These are phyloP conservation scores for Plicaturopsis crispa DNA, from an alignment of 768 basidiomycete species.

Conservation along the genomic window DNA sequence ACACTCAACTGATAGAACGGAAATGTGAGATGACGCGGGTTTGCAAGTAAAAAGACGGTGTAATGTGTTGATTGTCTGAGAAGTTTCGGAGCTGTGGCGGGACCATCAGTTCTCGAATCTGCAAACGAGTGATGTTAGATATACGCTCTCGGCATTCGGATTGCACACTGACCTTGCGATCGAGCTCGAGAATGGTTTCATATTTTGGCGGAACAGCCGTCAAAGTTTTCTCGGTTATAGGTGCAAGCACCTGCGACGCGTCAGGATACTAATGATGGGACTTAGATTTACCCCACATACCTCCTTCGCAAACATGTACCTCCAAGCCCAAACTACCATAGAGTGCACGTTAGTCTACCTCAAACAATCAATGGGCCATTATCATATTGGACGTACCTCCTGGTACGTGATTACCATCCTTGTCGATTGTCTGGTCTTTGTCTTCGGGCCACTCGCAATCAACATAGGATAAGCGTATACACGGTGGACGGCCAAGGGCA, in stretches of 20 bases:
- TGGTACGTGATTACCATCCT: slow-evolving; percentile 32
- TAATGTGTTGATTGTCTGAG: slow-evolving; percentile 39
- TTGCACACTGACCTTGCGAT: slow-evolving; percentile 39
- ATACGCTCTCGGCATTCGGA: slow-evolving; percentile 28
- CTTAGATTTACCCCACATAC: slow-evolving; percentile 37
- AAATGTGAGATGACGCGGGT: slow-evolving; percentile 51
- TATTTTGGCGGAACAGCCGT: slow-evolving; percentile 40
- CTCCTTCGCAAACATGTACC: slow-evolving; percentile 42
- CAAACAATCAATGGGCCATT: too few relatives aligned
- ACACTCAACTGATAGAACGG: slow-evolving; percentile 44
- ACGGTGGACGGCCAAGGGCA: slow-evolving; percentile 52
- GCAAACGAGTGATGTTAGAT: too few relatives aligned
- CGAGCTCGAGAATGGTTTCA: slow-evolving; percentile 39
- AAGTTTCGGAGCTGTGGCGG: slow-evolving; percentile 35
- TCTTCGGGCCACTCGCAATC: slow-evolving; percentile 49
- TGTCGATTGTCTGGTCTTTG: slow-evolving; percentile 37
- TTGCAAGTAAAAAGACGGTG: slow-evolving; percentile 40
- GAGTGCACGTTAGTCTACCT: too few relatives aligned
- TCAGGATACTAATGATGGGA: slow-evolving; percentile 39
- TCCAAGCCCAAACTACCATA: slow-evolving; percentile 49
- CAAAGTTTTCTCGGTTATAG: slow-evolving; percentile 40
- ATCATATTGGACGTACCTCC: slow-evolving; percentile 40
- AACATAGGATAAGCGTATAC: slow-evolving; percentile 46
- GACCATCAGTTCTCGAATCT: slow-evolving; percentile 41
- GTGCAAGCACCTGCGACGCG: slow-evolving; percentile 37